Evolutionary conservation across 768 basidiomycete genomes (phyloP).

Genomic region (Hortiboletus flavorubellus): DNA sequence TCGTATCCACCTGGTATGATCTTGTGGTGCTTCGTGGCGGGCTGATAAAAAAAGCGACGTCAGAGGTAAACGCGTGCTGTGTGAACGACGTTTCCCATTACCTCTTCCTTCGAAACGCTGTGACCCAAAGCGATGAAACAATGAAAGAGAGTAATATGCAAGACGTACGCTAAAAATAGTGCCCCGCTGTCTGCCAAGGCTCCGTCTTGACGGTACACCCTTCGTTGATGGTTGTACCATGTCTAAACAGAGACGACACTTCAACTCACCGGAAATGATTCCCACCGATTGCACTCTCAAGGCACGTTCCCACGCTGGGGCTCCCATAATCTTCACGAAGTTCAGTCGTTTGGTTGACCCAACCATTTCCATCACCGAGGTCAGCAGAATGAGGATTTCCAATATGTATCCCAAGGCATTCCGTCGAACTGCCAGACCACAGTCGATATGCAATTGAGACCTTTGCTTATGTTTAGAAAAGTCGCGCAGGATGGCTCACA

Average conservation of each 20-base stretch:
- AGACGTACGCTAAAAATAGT: constrained; percentile 54
- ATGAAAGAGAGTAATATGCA: not conserved
- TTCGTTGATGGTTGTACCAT: not conserved
- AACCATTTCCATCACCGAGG: constrained; percentile 47
- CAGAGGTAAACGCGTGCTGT: not conserved
- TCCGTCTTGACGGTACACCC: constrained; percentile 59
- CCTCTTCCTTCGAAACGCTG: constrained; percentile 48
- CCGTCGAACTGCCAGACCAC: constrained; percentile 26
- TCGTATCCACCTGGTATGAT: constrained; percentile 49
- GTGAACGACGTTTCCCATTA: not conserved
- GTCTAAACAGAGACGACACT: not conserved
- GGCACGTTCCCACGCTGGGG: constrained; percentile 37
- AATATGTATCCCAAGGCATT: constrained; percentile 38
- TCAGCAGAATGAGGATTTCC: constrained; percentile 39
- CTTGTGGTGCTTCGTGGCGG: constrained; percentile 34
- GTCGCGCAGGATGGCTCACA: constrained; percentile 37
- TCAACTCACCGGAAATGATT: constrained; percentile 42
- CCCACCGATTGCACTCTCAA: constrained; percentile 42
- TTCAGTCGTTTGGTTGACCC: constrained; percentile 41
- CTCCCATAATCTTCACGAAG: constrained; percentile 41
- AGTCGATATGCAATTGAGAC: constrained; percentile 8
- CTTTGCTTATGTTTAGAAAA: not conserved
- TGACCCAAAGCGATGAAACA: not conserved
- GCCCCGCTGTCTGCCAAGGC: constrained; percentile 42
- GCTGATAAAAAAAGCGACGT: constrained; percentile 10